Evolutionary conservation across 2,329 filamentous ascomycete genomes (phyloP).

Genomic region (Neofusicoccum umdonicola): DNA sequence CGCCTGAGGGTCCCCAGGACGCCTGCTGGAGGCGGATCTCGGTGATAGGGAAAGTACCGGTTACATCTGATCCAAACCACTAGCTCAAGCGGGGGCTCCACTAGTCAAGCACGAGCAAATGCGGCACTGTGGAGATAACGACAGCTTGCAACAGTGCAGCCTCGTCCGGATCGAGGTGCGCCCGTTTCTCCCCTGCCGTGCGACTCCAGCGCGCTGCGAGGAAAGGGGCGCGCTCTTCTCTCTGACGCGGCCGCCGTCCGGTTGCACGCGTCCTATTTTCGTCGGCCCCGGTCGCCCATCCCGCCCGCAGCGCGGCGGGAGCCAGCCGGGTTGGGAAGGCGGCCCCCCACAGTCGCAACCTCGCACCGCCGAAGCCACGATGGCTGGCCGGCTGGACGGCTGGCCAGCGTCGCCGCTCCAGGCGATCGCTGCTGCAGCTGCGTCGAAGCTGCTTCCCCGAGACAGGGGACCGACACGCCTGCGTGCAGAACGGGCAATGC

Average conservation of each 20-base stretch:
- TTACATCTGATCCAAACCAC: slow-evolving; percentile 6
- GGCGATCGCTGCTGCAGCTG: slow-evolving; percentile 11
- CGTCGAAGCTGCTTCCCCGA: slow-evolving; percentile 2
- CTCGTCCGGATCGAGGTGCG: slow-evolving; percentile 14
- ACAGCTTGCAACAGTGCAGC: slow-evolving; percentile 11
- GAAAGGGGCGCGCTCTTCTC: not conserved
- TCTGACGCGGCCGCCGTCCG: not conserved
- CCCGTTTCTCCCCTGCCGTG: slow-evolving; percentile 11
- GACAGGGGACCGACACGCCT: slow-evolving; percentile 7
- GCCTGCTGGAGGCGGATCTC: slow-evolving; percentile 1
- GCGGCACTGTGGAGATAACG: slow-evolving; percentile 17
- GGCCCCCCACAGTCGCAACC: slow-evolving; percentile 1
- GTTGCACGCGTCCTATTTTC: slow-evolving; percentile 5
- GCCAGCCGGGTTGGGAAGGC: slow-evolving; percentile 5
- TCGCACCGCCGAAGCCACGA: not conserved
- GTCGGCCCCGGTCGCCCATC: slow-evolving; percentile 1
- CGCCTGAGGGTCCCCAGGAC: not conserved
- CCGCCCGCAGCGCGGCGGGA: slow-evolving; percentile 6
- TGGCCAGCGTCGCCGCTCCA: not conserved
- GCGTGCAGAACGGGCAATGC: slow-evolving; percentile 12
- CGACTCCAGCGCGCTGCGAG: not conserved
- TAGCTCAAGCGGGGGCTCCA: slow-evolving; percentile 17
- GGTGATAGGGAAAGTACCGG: slow-evolving; percentile 10
- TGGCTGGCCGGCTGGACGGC: not conserved
- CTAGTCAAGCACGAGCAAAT: slow-evolving; percentile 16